Conservation (phyloP, 305 asterid genomes). For the Salvia sclarea region DNA sequence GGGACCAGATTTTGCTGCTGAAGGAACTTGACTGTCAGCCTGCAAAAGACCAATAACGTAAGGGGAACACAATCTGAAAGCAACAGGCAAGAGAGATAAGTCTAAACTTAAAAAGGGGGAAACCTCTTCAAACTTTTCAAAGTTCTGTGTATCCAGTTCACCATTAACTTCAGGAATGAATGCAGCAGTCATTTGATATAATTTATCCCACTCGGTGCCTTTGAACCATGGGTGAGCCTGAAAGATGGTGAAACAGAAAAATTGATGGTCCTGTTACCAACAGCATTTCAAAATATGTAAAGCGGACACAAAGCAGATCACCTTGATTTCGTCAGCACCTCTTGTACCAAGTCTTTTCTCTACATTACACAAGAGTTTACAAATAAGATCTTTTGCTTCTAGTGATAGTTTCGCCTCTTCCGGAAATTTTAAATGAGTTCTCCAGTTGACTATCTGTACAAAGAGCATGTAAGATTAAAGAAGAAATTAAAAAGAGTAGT, state of each 20-base stretch:
- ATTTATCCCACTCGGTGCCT: slow-evolving; percentile 72
- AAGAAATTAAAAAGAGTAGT: not conserved
- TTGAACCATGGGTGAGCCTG: slow-evolving; percentile 93
- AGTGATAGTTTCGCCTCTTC: slow-evolving; percentile 84
- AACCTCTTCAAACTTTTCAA: slow-evolving; percentile 95
- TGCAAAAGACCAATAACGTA: slow-evolving; percentile 38
- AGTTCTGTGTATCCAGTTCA: slow-evolving; percentile 93
- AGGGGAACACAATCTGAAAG: slow-evolving; percentile 27
- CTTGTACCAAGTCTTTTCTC: slow-evolving; percentile 91
- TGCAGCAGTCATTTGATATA: slow-evolving; percentile 91
- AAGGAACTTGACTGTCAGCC: slow-evolving; percentile 64
- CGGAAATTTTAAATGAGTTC: slow-evolving; percentile 84
- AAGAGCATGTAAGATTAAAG: slow-evolving; percentile 9
- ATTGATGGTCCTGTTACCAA: slow-evolving; percentile 9
- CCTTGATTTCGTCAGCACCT: slow-evolving; percentile 88
- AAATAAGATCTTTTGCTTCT: slow-evolving; percentile 92
- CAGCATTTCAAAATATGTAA: slow-evolving; percentile 18
- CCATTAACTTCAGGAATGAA: slow-evolving; percentile 91
- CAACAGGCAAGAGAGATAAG: slow-evolving; percentile 22
- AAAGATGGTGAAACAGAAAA: slow-evolving; percentile 31
- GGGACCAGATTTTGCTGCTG: slow-evolving; percentile 84
- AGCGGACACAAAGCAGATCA: slow-evolving; percentile 32
- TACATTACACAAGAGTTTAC: slow-evolving; percentile 84
- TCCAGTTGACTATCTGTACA: slow-evolving; percentile 90
- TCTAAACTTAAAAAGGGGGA: slow-evolving; percentile 28